Evolutionary conservation across 768 basidiomycete genomes (phyloP), one percentile per base, ranked within the genome.

Genomic region (Lentinula guzmanii): DNA sequence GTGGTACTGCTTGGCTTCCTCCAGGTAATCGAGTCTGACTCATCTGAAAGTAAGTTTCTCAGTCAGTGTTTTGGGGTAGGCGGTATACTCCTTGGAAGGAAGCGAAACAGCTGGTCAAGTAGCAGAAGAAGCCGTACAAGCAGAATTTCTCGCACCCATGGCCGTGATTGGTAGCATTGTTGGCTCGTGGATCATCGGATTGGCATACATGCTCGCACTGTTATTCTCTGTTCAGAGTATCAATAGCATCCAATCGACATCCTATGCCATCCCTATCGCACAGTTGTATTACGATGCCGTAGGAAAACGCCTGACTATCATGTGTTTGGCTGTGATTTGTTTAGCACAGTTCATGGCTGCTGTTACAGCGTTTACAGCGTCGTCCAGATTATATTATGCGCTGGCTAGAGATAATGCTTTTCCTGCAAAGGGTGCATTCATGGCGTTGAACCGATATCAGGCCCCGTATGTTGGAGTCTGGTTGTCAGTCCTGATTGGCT

Each of bases 81-180:
- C 83, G 5, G 84, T 85, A 11, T 85, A 85, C 64, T 84, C 84
- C 1, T 75, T 84, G 31, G 84, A 84, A 70, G 84, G 84, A 24
- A 84, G 83, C 67, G 84, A 85, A 66, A 85, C 83, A 4, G 82
- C 84, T 43, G 83, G 84, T n/a, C 84, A 85, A 66, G 79, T 85
- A 6, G 84, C 83, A 5, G 84, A 86, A 68, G 83, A 86, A 67
- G 82, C 82, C 35, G 72, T 77, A 52, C 78, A 79, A 18, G 83
- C 83, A 0, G 81, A 83, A 59, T 62, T 82, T 53, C 79, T 85
- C n/a, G 82, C 83, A 1, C 84, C 84, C 8, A 71, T 83, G 35
- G 84, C 81, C 5, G 77, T 85, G 33, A 80, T 83, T n/a, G 80
- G 77, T 45, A 79, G 79, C 68, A 81, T 85, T 63, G 74, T 76